Percentiles rank a stretch among this genome's conserved stretches.
phyloP scores from a whole-genome alignment of 495 filamentous ascomycete species.

The Penicillium cosmopolitanum region DNA sequence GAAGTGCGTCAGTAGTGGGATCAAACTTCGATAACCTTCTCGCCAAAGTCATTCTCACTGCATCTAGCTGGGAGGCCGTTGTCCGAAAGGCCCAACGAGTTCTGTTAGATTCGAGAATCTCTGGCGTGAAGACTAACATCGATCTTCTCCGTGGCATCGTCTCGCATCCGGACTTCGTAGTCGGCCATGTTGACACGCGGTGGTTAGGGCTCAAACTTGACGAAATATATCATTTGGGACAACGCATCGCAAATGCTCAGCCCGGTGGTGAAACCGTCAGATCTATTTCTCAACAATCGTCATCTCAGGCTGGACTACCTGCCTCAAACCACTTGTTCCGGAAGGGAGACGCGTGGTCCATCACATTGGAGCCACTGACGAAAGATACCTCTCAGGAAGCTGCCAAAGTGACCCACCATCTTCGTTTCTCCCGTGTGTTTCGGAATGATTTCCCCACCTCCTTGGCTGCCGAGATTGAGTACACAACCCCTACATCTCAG shows the following conservation, averaged over 20 bases:
- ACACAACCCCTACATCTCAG: slow-evolving; percentile 46
- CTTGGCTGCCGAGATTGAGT: slow-evolving; percentile 57
- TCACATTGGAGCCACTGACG: slow-evolving; percentile 45
- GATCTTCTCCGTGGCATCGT: slow-evolving; percentile 57
- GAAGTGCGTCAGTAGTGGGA: slow-evolving; percentile 44
- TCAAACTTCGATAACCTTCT: slow-evolving; percentile 63
- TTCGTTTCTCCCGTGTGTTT: slow-evolving; percentile 55
- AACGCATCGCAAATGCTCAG: slow-evolving; percentile 24
- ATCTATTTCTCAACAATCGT: slow-evolving; percentile 11
- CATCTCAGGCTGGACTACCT: slow-evolving; percentile 20
- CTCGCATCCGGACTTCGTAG: slow-evolving; percentile 48
- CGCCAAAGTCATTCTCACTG: slow-evolving; percentile 65
- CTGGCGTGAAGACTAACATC: slow-evolving; percentile 60
- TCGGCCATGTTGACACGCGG: slow-evolving; percentile 53
- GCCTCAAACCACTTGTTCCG: slow-evolving; percentile 50
- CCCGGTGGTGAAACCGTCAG: neutral
- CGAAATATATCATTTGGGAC: slow-evolving; percentile 39
- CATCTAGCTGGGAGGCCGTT: slow-evolving; percentile 50
- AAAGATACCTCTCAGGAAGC: slow-evolving; percentile 15
- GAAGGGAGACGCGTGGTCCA: slow-evolving; percentile 60
- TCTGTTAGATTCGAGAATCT: slow-evolving; percentile 54
- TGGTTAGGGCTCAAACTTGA: slow-evolving; percentile 58
- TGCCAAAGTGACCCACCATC: slow-evolving; percentile 39
- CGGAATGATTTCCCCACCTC: slow-evolving; percentile 62
- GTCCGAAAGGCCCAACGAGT: slow-evolving; percentile 57